Evolutionary conservation across 352 stramenopile genomes (phyloP).

Genomic region (Pythium utonaiense): DNA sequence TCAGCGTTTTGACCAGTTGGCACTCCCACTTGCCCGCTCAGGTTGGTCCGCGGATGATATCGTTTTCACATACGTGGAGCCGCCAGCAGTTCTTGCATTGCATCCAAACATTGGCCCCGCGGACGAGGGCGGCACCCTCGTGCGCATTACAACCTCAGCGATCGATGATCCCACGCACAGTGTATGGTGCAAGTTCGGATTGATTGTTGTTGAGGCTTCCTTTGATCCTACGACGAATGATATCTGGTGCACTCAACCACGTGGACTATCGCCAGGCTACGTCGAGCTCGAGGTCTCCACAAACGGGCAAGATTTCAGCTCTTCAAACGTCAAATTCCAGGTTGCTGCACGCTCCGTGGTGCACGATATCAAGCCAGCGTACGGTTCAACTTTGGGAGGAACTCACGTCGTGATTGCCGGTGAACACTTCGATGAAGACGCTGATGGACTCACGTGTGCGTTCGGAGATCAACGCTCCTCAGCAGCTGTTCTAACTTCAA

Average conservation of each 20-base stretch:
- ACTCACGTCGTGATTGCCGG: constrained; percentile 34
- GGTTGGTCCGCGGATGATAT: not conserved
- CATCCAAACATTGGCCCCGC: constrained; percentile 6
- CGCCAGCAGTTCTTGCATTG: constrained; percentile 1
- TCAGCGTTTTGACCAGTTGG: constrained; percentile 3
- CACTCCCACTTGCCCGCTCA: not conserved
- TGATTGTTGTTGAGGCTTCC: constrained; percentile 1
- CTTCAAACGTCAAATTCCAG: constrained; percentile 71
- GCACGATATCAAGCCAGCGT: constrained; percentile 35
- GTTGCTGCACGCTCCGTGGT: constrained; percentile 30
- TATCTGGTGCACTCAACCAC: not conserved
- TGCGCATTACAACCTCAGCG: not conserved
- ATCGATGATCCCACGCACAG: not conserved
- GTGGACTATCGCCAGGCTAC: constrained; percentile 22
- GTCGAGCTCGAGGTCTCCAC: constrained; percentile 83
- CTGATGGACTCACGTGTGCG: constrained; percentile 23
- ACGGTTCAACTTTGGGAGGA: constrained; percentile 40
- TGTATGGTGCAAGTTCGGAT: constrained; percentile 23
- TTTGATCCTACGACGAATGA: not conserved
- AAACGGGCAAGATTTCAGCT: constrained; percentile 92
- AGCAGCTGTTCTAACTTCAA: constrained; percentile 22
- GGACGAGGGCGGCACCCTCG: constrained; percentile 6
- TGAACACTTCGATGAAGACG: constrained; percentile 20
- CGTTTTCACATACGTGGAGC: constrained; percentile 11
- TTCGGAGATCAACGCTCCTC: constrained; percentile 29